Base-by-base conservation (phyloP, 2,329 filamentous ascomycete species). In the Ilyonectria sp. region DNA sequence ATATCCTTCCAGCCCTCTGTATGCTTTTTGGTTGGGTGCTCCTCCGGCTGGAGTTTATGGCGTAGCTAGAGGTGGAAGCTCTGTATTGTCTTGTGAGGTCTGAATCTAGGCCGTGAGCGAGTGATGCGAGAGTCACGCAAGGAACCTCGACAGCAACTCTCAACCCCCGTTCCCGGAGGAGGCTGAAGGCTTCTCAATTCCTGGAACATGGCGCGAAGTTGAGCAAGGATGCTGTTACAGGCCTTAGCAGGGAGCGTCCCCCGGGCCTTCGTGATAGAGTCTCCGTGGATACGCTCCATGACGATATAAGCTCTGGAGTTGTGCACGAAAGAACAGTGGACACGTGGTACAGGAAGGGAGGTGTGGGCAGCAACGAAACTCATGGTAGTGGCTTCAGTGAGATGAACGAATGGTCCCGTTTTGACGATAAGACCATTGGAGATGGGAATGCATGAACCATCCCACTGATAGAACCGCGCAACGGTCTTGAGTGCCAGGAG, bases 271-370 rank as follows among this genome's bases (percentile, higher is more conserved):
- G 72, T 40, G 1, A 79, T 46, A 8, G 54, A 29, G 10, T 65
- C 29, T 15, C 79, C 80, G 1, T 66, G 68, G 10, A 80, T 71
- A 3, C 77, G 68, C 47, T 80, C 76, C 84, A 87, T 87, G 1
- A 86, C 76, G 47, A 87, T 86, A 69, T 84, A 85, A 0, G 82
- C 77, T 5, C 69, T 68, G n/a, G 78, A 78, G 11, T 79, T 78
- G 59, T 80, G 76, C 1, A 76, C 58, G 55, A 87, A 87, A 0
- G 74, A 69, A 31, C 68, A 75, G 49, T 75, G 50, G 1, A 76
- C 44, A 2, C 26, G 29, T 0, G 70, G 72, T 1, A 75, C 68
- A 3, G 74, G 71, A 19, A 76, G 67, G 2, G 63, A 69, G n/a
- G 74, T 75, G 26, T 69, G 62, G 5, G 52, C 15, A 10, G 72